These are phyloP conservation scores for Penicillium polonicum DNA, from an alignment of 2,329 filamentous ascomycete genomes.

Conservation along the genomic window DNA sequence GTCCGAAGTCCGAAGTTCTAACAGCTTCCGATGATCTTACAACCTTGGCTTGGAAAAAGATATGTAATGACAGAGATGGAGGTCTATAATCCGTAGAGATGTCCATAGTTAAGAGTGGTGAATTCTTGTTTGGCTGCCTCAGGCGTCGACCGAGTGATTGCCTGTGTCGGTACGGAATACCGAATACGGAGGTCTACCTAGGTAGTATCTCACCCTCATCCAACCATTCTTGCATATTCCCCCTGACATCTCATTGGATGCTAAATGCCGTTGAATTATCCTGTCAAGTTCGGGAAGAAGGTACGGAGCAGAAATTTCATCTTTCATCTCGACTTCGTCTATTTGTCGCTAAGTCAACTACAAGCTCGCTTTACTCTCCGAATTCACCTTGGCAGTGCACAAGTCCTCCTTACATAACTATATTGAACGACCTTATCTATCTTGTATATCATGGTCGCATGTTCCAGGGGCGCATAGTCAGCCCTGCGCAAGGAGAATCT, in stretches of 20 bases:
- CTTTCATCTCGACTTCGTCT: not conserved
- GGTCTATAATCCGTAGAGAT: not conserved
- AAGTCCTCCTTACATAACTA: slow-evolving; percentile 6
- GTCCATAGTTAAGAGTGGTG: not conserved
- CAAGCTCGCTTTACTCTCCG: not conserved
- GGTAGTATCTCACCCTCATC: not conserved
- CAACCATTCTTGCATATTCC: not conserved
- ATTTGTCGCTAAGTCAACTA: not conserved
- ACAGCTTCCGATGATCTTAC: no score
- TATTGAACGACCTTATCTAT: not conserved
- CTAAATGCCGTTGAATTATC: not conserved
- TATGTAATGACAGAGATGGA: not conserved
- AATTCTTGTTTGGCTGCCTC: not conserved
- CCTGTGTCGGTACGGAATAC: not conserved
- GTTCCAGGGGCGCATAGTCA: slow-evolving; percentile 2
- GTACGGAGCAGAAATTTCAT: not conserved
- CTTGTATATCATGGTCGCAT: not conserved
- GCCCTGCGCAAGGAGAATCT: slow-evolving; percentile 7
- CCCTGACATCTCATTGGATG: not conserved
- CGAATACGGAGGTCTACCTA: no score
- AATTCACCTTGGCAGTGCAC: not conserved
- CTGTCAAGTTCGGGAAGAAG: not conserved
- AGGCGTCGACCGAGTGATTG: not conserved
- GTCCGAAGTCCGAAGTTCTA: not conserved
- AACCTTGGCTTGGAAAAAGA: not conserved